Base-by-base conservation (phyloP, 148 eudicot genomes). In the Agrostemma githago region DNA sequence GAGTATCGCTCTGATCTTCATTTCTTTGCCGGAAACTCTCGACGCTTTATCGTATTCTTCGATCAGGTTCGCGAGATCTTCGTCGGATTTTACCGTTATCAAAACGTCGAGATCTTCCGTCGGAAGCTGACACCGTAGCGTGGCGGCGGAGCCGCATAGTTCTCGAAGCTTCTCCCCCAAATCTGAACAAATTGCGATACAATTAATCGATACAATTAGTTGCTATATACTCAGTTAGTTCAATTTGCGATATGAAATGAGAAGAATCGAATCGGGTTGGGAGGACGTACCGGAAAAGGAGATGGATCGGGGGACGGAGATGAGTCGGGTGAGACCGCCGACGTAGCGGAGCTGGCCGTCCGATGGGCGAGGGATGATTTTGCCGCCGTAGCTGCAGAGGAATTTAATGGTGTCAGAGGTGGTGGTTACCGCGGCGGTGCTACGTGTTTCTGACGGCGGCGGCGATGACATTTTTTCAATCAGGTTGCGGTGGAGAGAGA, bases 301-400 rank as follows among this genome's bases (percentile, higher is more conserved):
- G 64, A 89, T 43, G 26, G 88, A 82, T 26, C 89, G 90, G 42
- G 82, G 72, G 56, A 94, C 85, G 65, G 97, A 81, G 74, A 94
- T 78, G 60, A 94, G 83, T 37, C 98, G 83, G 72, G 97, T 89
- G 77, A 73, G 80, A 19, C 98, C 98, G 53, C 97, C 93, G 77
- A 78, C 74, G 81, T 94, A 94, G 3, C 96, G 89, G 66, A 94
- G 97, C 42, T 67, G 74, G 70, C 90, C 91, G 72, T 91, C 97
- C 75, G 82, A 74, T 9, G 79, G 91, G 26, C 98, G 97, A 54
- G 96, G 98, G 61, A 88, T 48, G 68, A 94, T 91, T 57, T 71
- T 87, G 5, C 98, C 98, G 72, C 90, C 87, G 70, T 94, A 94
- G 64, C 96, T 89, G 79, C 88, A 91, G 38, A 94, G 92, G 59